phyloP scores from a whole-genome alignment of 495 filamentous ascomycete species.

The Trichoderma reesei region DNA sequence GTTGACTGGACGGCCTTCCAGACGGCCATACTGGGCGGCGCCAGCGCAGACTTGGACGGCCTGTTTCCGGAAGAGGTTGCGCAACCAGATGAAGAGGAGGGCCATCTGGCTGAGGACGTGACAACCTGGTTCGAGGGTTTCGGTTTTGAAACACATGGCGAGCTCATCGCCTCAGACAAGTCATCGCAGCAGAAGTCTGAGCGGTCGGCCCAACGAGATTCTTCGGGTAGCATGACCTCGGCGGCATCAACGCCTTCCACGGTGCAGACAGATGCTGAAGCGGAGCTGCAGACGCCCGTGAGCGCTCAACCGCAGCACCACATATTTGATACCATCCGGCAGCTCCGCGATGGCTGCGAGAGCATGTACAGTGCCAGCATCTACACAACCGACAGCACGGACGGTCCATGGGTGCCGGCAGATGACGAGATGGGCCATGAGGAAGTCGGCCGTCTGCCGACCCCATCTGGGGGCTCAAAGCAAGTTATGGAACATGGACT shows the following conservation, averaged over 20 bases:
- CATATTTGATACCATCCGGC: neutral
- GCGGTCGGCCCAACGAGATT: neutral
- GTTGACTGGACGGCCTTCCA: conserved; percentile 50
- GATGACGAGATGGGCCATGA: neutral
- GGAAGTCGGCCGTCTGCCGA: neutral
- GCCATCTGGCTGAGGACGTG: conserved; percentile 32
- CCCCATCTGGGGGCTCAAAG: neutral
- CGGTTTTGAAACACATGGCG: conserved; percentile 28
- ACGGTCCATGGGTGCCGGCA: neutral
- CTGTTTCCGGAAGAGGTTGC: neutral
- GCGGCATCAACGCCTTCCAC: neutral
- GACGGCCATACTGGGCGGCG: conserved; percentile 43
- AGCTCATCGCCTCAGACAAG: conserved; percentile 18
- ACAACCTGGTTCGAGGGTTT: conserved; percentile 34
- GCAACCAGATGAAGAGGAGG: conserved; percentile 25
- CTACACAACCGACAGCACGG: neutral
- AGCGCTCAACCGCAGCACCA: neutral
- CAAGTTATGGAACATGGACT: neutral
- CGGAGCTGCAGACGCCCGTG: neutral
- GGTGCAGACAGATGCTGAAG: neutral
- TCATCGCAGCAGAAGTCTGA: neutral
- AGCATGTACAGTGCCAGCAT: conserved; percentile 2
- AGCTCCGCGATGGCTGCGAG: neutral
- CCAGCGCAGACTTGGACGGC: conserved; percentile 32
- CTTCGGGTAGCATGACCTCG: neutral